Evolutionary conservation across 257 asterid genomes (phyloP), one percentile per base, ranked within the genome.

Genomic region (Solanum chmielewskii): DNA sequence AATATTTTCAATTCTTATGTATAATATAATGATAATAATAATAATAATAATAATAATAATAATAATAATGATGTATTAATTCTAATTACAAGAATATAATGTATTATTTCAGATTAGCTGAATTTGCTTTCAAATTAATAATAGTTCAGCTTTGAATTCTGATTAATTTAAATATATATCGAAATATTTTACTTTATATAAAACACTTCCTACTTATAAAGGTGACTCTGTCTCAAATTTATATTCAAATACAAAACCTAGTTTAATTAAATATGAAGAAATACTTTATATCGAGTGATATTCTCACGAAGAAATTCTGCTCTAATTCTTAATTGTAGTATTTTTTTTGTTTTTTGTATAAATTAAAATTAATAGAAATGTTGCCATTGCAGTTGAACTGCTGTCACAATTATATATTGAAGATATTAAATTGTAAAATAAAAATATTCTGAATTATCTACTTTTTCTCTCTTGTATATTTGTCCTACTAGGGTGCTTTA

Each of bases 401-500:
- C 49, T 39, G 16, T 21, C 69, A 47, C 41, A 68, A 21, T 27
- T 68, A 23, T 80, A 68, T 62, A 18, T 21, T 59, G 16, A 11
- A 68, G 73, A 18, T 11, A 18, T 10, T 80, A 41, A 39, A 33
- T 62, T 64, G 29, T 2, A 21, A 83, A 21, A 64, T n/a, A 70
- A 33, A 33, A 2, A 31, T 81, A 84, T 82, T 44, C 44, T 87
- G 33, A 87, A 59, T 88, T 86, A 69, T 83, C 62, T 75, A 18
- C 11, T 82, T 14, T 25, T 75, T 33, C 9, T 44, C 49, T 82
- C 56, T 27, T 85, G 83, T 71, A 21, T 60, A 42, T 66, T 89
- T 90, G 89, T 87, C 88, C 88, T 89, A 64, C 80, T 68, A 76
- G 47, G 88, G 84, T 80, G 75, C 29, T 13, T 76, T 35, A 7